These are phyloP conservation scores for Pseudotsuga menziesii DNA, from an alignment of 75 land plant genomes.

Conservation along the genomic window DNA sequence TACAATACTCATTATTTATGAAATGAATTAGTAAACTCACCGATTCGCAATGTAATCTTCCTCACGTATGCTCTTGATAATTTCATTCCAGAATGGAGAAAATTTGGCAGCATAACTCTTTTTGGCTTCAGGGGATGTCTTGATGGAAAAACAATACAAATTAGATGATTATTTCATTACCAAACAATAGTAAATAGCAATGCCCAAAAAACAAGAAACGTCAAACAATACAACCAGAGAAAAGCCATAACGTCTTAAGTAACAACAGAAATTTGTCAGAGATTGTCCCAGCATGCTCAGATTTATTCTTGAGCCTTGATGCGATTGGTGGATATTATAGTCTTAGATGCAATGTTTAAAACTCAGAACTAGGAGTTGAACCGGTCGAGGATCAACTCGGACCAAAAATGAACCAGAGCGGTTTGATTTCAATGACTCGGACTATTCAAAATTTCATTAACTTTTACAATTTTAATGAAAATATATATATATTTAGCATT, in stretches of 20 bases:
- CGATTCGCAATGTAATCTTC: conserved; percentile 74
- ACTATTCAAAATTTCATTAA: no score
- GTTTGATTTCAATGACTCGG: no score
- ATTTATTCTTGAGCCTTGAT: no score
- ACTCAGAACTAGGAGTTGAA: no score
- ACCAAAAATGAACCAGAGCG: no score
- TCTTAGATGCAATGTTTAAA: no score
- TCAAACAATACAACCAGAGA: not conserved
- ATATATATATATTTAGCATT: no score
- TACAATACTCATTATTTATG: not conserved
- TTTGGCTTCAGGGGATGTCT: conserved; percentile 7
- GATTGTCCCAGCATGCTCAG: no score
- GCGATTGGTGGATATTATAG: no score
- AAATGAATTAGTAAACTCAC: conserved; percentile 31
- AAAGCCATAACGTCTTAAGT: not conserved
- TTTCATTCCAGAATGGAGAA: conserved; percentile 94
- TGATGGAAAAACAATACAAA: not conserved
- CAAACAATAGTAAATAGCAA: not conserved
- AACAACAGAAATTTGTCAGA: not conserved
- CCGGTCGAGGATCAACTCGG: no score
- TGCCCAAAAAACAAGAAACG: not conserved
- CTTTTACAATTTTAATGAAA: no score
- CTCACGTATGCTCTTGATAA: conserved; percentile 65
- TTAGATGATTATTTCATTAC: not conserved
- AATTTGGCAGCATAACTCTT: conserved; percentile 64